Percentiles rank a stretch among this genome's conserved stretches.
Evolutionary conservation across 2,329 filamentous ascomycete genomes (phyloP).

Genomic region (Chaetothyriales sp.): DNA sequence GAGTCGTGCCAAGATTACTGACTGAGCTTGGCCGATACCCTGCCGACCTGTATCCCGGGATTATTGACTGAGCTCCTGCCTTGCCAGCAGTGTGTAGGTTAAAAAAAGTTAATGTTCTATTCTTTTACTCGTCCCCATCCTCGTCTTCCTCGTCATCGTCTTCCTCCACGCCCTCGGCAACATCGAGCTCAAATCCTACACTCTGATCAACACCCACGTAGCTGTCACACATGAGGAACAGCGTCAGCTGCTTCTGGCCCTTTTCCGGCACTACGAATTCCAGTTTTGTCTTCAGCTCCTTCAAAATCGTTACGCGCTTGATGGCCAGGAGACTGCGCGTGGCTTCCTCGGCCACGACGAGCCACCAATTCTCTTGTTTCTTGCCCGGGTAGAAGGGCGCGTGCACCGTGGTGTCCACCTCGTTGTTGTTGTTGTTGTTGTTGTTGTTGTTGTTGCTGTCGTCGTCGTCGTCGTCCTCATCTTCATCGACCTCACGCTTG

Average conservation of each 20-base stretch:
- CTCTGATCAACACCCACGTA: constrained; percentile 97
- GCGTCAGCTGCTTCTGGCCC: constrained; percentile 69
- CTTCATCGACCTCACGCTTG: constrained; percentile 58
- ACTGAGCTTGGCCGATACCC: too few species aligned
- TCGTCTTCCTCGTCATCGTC: constrained; percentile 79
- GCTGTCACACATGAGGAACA: constrained; percentile 93
- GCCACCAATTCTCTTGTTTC: constrained; percentile 98
- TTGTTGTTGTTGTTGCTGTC: too few species aligned
- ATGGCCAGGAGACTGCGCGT: constrained; percentile 80
- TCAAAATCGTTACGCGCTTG: constrained; percentile 79
- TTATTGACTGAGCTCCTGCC: too few species aligned
- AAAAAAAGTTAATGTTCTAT: neutral
- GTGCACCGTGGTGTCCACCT: constrained; percentile 72
- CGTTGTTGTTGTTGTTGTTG: too few species aligned
- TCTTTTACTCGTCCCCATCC: constrained; percentile 40
- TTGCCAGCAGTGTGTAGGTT: neutral
- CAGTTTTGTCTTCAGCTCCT: constrained; percentile 57
- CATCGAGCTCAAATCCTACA: constrained; percentile 70
- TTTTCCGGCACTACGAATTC: constrained; percentile 80
- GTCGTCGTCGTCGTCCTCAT: constrained; percentile 26
- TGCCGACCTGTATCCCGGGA: too few species aligned
- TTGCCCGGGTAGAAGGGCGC: constrained; percentile 84
- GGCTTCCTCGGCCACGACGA: constrained; percentile 86
- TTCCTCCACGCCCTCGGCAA: constrained; percentile 87
- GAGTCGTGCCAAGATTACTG: too few species aligned